Conservation (phyloP, 176 grass and related monocot genomes). For the Eleusine indica region DNA sequence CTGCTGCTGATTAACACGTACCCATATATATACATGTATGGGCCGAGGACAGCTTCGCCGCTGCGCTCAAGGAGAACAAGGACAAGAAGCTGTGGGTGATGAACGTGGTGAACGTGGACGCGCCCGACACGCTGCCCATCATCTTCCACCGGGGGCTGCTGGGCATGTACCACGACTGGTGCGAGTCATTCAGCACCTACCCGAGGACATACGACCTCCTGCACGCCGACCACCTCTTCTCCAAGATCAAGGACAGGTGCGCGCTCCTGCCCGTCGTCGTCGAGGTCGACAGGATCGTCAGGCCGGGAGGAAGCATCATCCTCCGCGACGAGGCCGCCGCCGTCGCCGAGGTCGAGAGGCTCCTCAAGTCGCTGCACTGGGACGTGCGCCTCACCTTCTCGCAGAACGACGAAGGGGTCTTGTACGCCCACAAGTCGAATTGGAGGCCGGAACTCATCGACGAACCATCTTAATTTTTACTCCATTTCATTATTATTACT, state of each 20-base stretch:
- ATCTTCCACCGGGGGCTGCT: constrained; percentile 93
- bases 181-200: constrained; percentile 98
- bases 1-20: too few species aligned
- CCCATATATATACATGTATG: too few species aligned
- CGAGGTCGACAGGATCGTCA: constrained; percentile 85
- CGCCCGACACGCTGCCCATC: constrained; percentile 80
- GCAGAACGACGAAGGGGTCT: too few species aligned
- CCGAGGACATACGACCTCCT: constrained; percentile 91
- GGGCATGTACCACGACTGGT: constrained; percentile 99
- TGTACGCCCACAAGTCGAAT: too few species aligned
- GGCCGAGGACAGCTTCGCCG: constrained; percentile 48
- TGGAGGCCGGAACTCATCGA: too few species aligned
- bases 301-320: constrained; percentile 83
- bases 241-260: constrained; percentile 84
- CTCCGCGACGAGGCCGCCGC: neutral
- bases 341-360: constrained; percentile 63
- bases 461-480: too few species aligned
- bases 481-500: too few species aligned
- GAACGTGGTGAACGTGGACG: constrained; percentile 90
- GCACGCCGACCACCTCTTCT: constrained; percentile 92
- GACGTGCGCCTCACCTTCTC: too few species aligned
- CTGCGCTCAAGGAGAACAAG: constrained; percentile 57
- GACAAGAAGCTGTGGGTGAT: constrained; percentile 82
- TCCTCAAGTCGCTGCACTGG: constrained; percentile 82
- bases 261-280: constrained; percentile 65